phyloP scores from a whole-genome alignment of 2,329 filamentous ascomycete genomes.

The Cordyceps militaris region DNA sequence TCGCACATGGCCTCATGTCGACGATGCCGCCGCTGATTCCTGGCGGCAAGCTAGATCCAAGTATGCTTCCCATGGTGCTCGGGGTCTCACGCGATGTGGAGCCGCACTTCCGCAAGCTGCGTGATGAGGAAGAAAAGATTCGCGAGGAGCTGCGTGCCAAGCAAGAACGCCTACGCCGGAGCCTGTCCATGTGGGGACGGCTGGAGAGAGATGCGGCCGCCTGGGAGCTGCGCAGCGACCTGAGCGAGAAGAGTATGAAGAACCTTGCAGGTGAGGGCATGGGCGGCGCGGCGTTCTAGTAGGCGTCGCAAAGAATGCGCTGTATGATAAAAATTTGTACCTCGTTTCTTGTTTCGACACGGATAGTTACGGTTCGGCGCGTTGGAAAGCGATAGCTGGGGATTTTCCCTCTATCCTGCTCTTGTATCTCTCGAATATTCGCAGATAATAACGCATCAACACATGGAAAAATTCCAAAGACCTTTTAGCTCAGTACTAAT shows the following conservation, averaged over 20 bases:
- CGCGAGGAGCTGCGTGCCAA: constrained; percentile 46
- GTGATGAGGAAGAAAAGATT: constrained; percentile 51
- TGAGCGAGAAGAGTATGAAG: constrained; percentile 50
- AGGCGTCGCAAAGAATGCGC: background rate
- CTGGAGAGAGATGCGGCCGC: constrained; percentile 47
- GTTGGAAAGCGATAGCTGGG: background rate
- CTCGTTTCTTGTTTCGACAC: background rate
- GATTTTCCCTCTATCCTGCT: background rate
- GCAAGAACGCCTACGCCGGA: constrained; percentile 48
- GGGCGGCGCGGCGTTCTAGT: constrained; percentile 48
- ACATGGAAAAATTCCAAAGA: background rate
- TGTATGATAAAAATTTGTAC: background rate
- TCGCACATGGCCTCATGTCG: constrained; percentile 46
- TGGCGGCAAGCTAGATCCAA: constrained; percentile 47
- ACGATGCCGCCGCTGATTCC: constrained; percentile 45
- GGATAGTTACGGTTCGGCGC: background rate
- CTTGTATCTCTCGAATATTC: background rate
- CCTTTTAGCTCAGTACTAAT: background rate
- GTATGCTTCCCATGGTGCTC: constrained; percentile 34
- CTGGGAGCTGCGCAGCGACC: constrained; percentile 48
- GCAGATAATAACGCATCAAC: background rate
- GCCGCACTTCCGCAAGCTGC: constrained; percentile 45
- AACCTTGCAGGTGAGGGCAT: constrained; percentile 50
- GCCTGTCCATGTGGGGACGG: constrained; percentile 46
- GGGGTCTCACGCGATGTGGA: constrained; percentile 49